phyloP scores from a whole-genome alignment of 2,329 filamentous ascomycete genomes.

The Nigrospora oryzae region DNA sequence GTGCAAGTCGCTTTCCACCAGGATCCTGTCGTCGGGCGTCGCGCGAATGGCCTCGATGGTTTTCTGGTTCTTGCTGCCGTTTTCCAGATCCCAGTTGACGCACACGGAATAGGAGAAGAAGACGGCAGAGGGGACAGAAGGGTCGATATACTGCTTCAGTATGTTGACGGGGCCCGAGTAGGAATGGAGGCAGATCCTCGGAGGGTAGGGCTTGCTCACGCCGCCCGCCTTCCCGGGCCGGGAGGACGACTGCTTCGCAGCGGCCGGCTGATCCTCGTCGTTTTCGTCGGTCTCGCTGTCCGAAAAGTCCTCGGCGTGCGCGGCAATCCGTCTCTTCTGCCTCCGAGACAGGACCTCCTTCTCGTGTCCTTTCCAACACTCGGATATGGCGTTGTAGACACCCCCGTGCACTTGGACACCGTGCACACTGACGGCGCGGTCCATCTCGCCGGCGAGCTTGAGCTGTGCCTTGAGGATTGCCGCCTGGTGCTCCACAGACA shows the following conservation, averaged over 20 bases:
- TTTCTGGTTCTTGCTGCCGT: slow-evolving; percentile 33
- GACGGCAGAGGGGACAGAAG: slow-evolving; percentile 63
- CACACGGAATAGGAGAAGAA: slow-evolving; percentile 84
- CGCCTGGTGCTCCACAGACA: slow-evolving; percentile 61
- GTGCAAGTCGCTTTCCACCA: slow-evolving; percentile 89
- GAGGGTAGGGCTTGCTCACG: slow-evolving; percentile 59
- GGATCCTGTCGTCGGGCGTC: slow-evolving; percentile 68
- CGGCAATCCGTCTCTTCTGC: slow-evolving; percentile 42
- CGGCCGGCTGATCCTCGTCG: slow-evolving; percentile 22
- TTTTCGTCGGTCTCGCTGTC: slow-evolving; percentile 25
- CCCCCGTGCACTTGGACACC: slow-evolving; percentile 71
- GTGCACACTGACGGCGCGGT: slow-evolving; percentile 59
- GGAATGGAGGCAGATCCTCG: slow-evolving; percentile 86
- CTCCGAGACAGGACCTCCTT: slow-evolving; percentile 50
- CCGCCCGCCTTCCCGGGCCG: slow-evolving; percentile 8
- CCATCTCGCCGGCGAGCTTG: slow-evolving; percentile 59
- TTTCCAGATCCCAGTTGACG: slow-evolving; percentile 63
- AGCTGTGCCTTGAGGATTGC: slow-evolving; percentile 59
- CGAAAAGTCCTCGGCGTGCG: slow-evolving; percentile 37
- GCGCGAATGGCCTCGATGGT: slow-evolving; percentile 59
- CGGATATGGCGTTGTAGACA: slow-evolving; percentile 55
- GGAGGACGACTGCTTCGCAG: slow-evolving; percentile 10
- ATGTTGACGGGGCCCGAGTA: slow-evolving; percentile 74
- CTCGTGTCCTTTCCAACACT: slow-evolving; percentile 65
- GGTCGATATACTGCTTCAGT: slow-evolving; percentile 69